phyloP scores from a whole-genome alignment of 345 rosid species.

The Eucalyptus sideroxylon region DNA sequence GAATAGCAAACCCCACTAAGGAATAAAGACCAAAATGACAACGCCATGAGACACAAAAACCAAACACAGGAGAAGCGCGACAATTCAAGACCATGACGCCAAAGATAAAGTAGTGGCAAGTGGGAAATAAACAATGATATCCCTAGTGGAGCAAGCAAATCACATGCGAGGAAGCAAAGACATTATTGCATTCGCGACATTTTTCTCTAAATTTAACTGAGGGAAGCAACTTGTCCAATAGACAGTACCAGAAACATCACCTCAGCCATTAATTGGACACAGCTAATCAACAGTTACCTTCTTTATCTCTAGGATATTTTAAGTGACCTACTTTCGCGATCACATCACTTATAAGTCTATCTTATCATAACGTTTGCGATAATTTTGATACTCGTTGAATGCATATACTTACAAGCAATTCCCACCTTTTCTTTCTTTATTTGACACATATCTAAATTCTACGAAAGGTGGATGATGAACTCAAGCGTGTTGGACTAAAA shows the following conservation, averaged over 20 bases:
- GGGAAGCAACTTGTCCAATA: not conserved
- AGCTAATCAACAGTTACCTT: not conserved
- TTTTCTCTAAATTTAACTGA: not conserved
- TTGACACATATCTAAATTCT: not conserved
- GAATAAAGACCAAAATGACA: not conserved
- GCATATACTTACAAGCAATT: not conserved
- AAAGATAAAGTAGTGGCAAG: not conserved
- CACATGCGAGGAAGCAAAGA: not conserved
- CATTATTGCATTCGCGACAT: not conserved
- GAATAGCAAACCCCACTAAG: not conserved
- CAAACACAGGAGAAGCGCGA: not conserved
- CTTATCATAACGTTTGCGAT: not conserved
- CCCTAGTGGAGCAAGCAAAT: not conserved
- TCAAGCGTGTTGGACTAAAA: not conserved
- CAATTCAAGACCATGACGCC: not conserved
- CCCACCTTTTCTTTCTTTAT: not conserved
- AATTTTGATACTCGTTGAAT: not conserved
- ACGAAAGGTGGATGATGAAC: not conserved
- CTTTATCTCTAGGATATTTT: not conserved
- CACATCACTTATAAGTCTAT: not conserved
- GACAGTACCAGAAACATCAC: not conserved
- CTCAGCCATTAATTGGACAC: not conserved
- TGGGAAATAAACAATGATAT: not conserved
- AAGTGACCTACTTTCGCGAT: not conserved
- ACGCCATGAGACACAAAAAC: not conserved